phyloP scores from a whole-genome alignment of 148 eudicot species.

The Polygonum maritimum region DNA sequence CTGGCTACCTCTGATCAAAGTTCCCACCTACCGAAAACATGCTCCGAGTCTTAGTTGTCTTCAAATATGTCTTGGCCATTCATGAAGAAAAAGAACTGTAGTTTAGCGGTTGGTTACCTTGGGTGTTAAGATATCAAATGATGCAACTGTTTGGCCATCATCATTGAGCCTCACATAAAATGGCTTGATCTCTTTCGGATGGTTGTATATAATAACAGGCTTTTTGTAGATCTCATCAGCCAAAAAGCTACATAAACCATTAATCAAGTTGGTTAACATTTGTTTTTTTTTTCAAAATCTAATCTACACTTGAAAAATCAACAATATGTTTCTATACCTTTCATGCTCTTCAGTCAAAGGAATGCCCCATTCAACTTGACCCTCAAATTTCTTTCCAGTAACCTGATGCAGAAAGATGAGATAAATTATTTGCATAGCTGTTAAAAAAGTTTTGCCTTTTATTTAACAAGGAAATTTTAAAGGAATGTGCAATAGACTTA shows the following conservation, averaged over 20 bases:
- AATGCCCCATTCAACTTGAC: conserved; percentile 41
- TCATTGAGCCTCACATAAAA: conserved; percentile 56
- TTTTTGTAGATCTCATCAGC: conserved; percentile 61
- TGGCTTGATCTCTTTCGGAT: conserved; percentile 75
- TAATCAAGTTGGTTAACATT: background rate
- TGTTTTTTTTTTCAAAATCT: background rate
- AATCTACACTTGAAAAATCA: background rate
- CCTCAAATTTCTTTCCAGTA: conserved; percentile 36
- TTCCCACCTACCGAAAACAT: conserved; percentile 46
- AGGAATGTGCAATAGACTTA: conserved; percentile 9
- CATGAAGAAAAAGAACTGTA: background rate
- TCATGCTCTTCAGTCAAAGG: conserved; percentile 80
- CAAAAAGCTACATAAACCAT: conserved; percentile 44
- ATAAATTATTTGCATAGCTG: background rate
- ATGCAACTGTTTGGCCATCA: conserved; percentile 53
- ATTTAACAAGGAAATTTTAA: background rate
- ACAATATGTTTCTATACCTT: conserved; percentile 31
- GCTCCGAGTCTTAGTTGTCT: background rate
- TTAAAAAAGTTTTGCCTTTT: background rate
- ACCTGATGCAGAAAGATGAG: conserved; percentile 23
- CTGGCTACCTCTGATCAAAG: conserved; percentile 71
- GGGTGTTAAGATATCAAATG: conserved; percentile 54
- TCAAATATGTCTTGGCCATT: background rate
- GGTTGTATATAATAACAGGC: conserved; percentile 55
- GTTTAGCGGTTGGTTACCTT: conserved; percentile 42